phyloP scores from a whole-genome alignment of 208 protist species.

The Trypanosoma theileri region DNA sequence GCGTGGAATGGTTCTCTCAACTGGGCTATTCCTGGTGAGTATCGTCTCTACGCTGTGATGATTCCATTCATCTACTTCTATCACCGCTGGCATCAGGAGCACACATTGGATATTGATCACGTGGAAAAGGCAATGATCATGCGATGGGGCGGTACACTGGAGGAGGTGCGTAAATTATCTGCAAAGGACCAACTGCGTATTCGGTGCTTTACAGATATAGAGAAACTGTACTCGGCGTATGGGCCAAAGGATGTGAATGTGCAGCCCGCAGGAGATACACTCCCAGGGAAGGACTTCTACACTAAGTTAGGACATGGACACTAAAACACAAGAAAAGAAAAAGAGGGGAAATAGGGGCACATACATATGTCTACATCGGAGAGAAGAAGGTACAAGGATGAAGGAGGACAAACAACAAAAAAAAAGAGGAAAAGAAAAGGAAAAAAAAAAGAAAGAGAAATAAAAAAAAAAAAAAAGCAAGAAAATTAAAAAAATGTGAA shows the following conservation, averaged over 20 bases:
- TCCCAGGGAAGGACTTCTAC: constrained; percentile 86
- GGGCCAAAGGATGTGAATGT: constrained; percentile 81
- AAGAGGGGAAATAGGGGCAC: neutral
- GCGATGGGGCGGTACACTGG: constrained; percentile 83
- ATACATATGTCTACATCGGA: too few relatives aligned
- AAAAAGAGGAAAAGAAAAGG: too few relatives aligned
- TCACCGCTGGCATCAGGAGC: constrained; percentile 86
- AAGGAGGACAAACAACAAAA: too few relatives aligned
- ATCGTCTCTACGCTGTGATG: constrained; percentile 65
- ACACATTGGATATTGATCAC: constrained; percentile 68
- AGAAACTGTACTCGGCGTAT: constrained; percentile 86
- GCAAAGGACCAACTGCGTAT: constrained; percentile 85
- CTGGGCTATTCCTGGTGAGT: constrained; percentile 78
- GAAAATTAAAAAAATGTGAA: too few relatives aligned
- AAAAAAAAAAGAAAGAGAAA: too few relatives aligned
- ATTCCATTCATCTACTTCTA: constrained; percentile 81
- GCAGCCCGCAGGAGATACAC: constrained; percentile 64
- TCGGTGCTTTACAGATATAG: constrained; percentile 70
- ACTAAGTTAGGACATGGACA: constrained; percentile 27
- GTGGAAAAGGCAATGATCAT: constrained; percentile 82
- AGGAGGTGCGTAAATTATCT: constrained; percentile 79
- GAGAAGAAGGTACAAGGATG: too few relatives aligned
- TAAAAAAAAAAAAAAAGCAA: too few relatives aligned
- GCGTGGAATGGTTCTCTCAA: constrained; percentile 72
- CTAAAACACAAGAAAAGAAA: constrained; percentile 39